Percentiles rank a stretch among this genome's conserved stretches.
phyloP scores from a whole-genome alignment of 2,329 filamentous ascomycete species.

The Ophiostoma perfectum region DNA sequence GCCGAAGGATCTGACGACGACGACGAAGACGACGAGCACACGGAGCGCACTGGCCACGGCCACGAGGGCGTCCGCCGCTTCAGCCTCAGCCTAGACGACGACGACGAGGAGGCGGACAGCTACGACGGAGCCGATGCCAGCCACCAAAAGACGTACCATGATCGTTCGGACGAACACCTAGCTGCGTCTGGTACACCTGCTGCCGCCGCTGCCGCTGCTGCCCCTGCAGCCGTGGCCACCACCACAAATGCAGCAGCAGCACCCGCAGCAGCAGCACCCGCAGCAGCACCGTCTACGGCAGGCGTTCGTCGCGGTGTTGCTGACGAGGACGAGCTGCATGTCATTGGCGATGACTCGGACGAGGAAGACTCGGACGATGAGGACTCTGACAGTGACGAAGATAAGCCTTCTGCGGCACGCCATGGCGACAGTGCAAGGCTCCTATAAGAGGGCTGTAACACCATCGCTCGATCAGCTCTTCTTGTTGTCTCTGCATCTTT shows the following conservation, averaged over 20 bases:
- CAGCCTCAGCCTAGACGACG: constrained; percentile 48
- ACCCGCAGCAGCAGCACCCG: constrained; percentile 10
- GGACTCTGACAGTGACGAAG: constrained; percentile 29
- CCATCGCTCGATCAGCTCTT: not conserved
- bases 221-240: constrained; percentile 27
- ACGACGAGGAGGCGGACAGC: constrained; percentile 48
- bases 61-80: constrained; percentile 17
- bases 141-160: constrained; percentile 28
- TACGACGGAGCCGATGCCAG: constrained; percentile 36
- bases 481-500: constrained; percentile 5
- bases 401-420: not conserved
- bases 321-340: constrained; percentile 41
- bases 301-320: constrained; percentile 17
- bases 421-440: constrained; percentile 18
- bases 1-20: constrained; percentile 77
- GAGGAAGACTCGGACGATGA: constrained; percentile 34
- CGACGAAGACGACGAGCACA: constrained; percentile 41
- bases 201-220: constrained; percentile 24
- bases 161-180: constrained; percentile 28
- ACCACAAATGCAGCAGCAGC: constrained; percentile 31
- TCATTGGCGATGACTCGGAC: constrained; percentile 46
- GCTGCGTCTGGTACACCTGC: not conserved
- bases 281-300: not conserved
- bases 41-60: constrained; percentile 24
- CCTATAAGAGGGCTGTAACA: constrained; percentile 13